Evolutionary conservation across 2,329 filamentous ascomycete genomes (phyloP).

Genomic region (Clarireedia hainanense): DNA sequence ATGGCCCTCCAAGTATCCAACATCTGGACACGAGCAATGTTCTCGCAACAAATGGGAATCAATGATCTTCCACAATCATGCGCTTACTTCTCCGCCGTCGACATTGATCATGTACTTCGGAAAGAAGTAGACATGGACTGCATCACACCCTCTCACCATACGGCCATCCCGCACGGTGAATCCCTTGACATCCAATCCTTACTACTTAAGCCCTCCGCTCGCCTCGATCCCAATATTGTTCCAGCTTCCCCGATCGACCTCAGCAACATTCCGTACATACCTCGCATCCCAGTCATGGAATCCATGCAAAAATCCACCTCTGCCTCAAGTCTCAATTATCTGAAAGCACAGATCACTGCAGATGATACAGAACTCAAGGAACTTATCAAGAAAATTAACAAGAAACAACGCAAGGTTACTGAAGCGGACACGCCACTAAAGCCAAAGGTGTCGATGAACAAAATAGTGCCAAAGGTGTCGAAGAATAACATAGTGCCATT

Average conservation of each 20-base stretch:
- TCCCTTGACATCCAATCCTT: slow-evolving; percentile 76
- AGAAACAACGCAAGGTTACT: slow-evolving; percentile 33
- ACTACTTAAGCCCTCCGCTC: slow-evolving; percentile 60
- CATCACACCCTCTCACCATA: slow-evolving; percentile 77
- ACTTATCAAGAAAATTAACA: slow-evolving; percentile 64
- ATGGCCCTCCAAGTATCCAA: slow-evolving; percentile 93
- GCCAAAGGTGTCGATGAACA: background rate
- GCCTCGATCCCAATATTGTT: slow-evolving; percentile 56
- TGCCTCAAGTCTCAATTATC: slow-evolving; percentile 45
- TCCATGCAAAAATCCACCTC: slow-evolving; percentile 40
- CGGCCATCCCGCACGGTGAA: slow-evolving; percentile 75
- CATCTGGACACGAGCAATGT: slow-evolving; percentile 96
- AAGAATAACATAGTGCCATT: background rate
- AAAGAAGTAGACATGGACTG: slow-evolving; percentile 99
- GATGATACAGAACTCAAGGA: slow-evolving; percentile 66
- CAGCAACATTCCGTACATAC: slow-evolving; percentile 57
- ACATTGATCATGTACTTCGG: slow-evolving; percentile 89
- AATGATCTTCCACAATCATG: slow-evolving; percentile 89
- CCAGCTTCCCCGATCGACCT: slow-evolving; percentile 42
- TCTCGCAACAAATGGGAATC: slow-evolving; percentile 93
- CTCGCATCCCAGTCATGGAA: slow-evolving; percentile 74
- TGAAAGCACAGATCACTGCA: slow-evolving; percentile 76
- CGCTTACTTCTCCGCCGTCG: slow-evolving; percentile 91
- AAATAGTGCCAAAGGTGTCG: background rate
- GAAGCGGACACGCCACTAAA: slow-evolving; percentile 40